Evolutionary conservation across 192 early-diverging fungal genomes (phyloP).

Genomic region (Backusella macrospora): DNA sequence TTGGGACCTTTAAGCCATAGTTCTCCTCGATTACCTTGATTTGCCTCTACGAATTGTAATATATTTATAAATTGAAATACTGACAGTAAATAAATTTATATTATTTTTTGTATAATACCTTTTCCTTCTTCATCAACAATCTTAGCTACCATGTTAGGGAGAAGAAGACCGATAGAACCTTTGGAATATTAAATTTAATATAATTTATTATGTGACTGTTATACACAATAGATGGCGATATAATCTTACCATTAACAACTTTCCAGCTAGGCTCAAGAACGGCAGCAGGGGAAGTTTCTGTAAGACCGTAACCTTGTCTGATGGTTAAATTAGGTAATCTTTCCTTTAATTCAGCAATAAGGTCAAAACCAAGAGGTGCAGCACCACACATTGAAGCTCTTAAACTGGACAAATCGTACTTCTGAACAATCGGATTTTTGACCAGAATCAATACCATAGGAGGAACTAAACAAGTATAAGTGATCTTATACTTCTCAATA

Average conservation of each 20-base stretch:
- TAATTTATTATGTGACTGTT: background rate
- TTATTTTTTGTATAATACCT: slow-evolving; percentile 22
- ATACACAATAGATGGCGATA: background rate
- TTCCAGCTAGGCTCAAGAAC: slow-evolving; percentile 34
- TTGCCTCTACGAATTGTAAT: slow-evolving; percentile 43
- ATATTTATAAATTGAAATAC: background rate
- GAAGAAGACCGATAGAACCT: slow-evolving; percentile 68
- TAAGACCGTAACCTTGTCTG: slow-evolving; percentile 74
- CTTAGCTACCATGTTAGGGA: slow-evolving; percentile 74
- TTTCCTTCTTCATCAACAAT: slow-evolving; percentile 73
- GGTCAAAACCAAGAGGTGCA: slow-evolving; percentile 62
- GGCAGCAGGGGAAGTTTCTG: slow-evolving; percentile 64
- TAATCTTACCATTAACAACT: slow-evolving; percentile 35
- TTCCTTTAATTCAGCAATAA: slow-evolving; percentile 40
- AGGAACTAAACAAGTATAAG: slow-evolving; percentile 78
- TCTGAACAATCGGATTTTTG: slow-evolving; percentile 63
- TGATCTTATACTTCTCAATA: slow-evolving; percentile 74
- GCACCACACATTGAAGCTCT: slow-evolving; percentile 59
- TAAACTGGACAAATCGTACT: slow-evolving; percentile 65
- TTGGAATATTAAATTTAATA: background rate
- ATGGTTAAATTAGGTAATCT: slow-evolving; percentile 37
- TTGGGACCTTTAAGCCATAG: slow-evolving; percentile 77
- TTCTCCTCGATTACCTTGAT: slow-evolving; percentile 66
- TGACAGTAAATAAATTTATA: background rate
- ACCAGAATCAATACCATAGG: slow-evolving; percentile 68